Evolutionary conservation across 106 monocot species (phyloP), one percentile per base, ranked within the genome.

Genomic region (Acanthochlamys bracteata): DNA sequence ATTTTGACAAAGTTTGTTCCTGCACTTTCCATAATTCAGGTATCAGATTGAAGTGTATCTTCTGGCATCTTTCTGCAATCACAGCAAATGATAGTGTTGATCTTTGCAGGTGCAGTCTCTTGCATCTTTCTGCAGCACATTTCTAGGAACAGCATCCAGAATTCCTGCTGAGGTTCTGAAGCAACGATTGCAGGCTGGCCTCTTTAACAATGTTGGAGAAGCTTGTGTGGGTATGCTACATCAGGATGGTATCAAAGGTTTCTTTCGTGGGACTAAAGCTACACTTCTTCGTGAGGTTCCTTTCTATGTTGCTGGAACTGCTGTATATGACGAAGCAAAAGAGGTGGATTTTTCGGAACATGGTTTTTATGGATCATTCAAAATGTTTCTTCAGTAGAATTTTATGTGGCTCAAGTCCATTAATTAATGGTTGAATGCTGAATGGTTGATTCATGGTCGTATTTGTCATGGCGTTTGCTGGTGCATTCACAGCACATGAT

Each of bases 141-240:
- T 89, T 19, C 70, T 89, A 59, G 93, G 93, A 49, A 93, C 93
- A 42, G 81, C 83, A 25, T 73, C 80, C 57, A 67, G 93, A 41
- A 83, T 93, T 52, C 93, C 93, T 40, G 89, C 78, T 63, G 93
- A 93, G 74, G 93, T 93, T 60, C 61, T 93, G 65, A 93, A 93
- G 76, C 93, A 93, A 76, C 71, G 89, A 16, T 57, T 89, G 21
- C 93, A 89, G 55, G 89, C 93, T 6, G 85, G 93, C 41, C 70
- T 76, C 9, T 78, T 69, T 27, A 55, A 74, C 55, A 65, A 65
- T 65, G 45, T 65, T 4, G 64, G 64, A 47, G 64, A 46, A 25
- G 64, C 64, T 43, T 4, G 45, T 65, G 46, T 47, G 21, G 46
- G 64, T 65, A 65, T 43, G 21, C 20, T 65, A 25, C 46, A 25